Base-by-base conservation (phyloP, 768 basidiomycete species). In the Leccinum aurantiacum region DNA sequence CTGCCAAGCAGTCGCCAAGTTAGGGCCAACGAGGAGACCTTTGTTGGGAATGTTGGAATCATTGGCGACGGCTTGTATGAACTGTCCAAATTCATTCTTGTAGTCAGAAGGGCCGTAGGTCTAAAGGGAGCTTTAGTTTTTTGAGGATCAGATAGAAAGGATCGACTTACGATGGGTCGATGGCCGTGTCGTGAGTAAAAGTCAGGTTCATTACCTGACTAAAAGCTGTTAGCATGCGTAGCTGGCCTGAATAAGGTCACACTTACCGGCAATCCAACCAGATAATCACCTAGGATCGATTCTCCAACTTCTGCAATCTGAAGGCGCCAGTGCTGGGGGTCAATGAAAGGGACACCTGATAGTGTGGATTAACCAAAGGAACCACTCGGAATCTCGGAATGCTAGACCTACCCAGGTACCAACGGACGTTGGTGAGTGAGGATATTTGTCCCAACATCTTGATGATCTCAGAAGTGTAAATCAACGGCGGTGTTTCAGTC, bases 161-260 rank as follows among this genome's bases (percentile, higher is more conserved):
- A 37, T 33, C 27, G 27, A 49, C 57, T 19, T 38, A 67, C 65
- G 1, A 56, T 59, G 0, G 67, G 57, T 19, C 79, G 73, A 48
- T 76, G 76, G 13, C 73, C 71, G 63, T 79, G 78, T 37, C 74
- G 76, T 10, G 78, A 74, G 63, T 87, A 93, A 63, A 91, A 80
- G 76, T 93, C 90, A 14, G 90, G 90, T 72, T 92, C 90, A 68
- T 92, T 91, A 3, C 86, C 89, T 2, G 85, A 82, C 69, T 90
- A 87, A 8, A 38, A 19, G 53, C 1, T 27, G 31, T 27, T 9
- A 9, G 54, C 48, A 35, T 24, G 49, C 6, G 14, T 53, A 9
- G 27, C 6, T 29, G 25, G 15, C 35, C 24, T 25, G 38, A 17
- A 29, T 25, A 15, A 9, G 22, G 44, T 25, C 24, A 35, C 17